These are phyloP conservation scores for Russula lepida DNA, from an alignment of 768 basidiomycete genomes.

Conservation along the genomic window DNA sequence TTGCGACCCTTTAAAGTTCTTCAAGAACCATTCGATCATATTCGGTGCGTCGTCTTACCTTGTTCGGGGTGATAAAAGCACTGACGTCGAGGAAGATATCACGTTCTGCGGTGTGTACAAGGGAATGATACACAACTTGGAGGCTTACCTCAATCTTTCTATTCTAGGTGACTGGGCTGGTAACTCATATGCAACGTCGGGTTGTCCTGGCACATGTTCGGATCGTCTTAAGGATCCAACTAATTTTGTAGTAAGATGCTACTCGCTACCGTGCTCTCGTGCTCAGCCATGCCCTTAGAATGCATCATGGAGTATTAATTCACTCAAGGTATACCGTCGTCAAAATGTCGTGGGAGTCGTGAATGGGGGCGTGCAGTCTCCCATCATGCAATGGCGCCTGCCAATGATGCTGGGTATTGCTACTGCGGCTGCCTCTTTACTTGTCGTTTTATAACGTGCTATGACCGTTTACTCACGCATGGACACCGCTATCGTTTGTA, in stretches of 20 bases:
- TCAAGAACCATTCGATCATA: slow-evolving; percentile 62
- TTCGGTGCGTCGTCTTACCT: slow-evolving; percentile 45
- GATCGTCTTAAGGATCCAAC: slow-evolving; percentile 53
- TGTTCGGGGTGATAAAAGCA: neutral
- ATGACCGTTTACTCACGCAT: slow-evolving; percentile 9
- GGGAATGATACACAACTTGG: neutral
- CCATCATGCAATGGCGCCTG: neutral
- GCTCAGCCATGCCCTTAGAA: slow-evolving; percentile 37
- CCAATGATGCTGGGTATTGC: neutral
- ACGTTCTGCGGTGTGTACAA: slow-evolving; percentile 62
- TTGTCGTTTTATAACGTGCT: slow-evolving; percentile 4
- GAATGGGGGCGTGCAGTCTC: slow-evolving; percentile 4
- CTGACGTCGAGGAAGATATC: slow-evolving; percentile 43
- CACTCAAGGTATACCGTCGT: slow-evolving; percentile 54
- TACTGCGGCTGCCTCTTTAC: neutral
- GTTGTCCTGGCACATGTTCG: slow-evolving; percentile 68
- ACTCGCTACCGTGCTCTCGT: neutral
- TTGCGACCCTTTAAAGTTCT: slow-evolving; percentile 53
- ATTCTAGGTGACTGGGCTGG: slow-evolving; percentile 72
- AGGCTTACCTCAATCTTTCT: slow-evolving; percentile 10
- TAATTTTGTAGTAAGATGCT: slow-evolving; percentile 56
- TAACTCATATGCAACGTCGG: slow-evolving; percentile 64
- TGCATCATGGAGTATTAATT: slow-evolving; percentile 75
- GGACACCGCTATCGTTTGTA: neutral
- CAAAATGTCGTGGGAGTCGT: slow-evolving; percentile 13